Percentiles rank a stretch among this genome's conserved stretches.
Conservation (phyloP, 2,329 filamentous ascomycete genomes). For the Talaromyces verruculosus region DNA sequence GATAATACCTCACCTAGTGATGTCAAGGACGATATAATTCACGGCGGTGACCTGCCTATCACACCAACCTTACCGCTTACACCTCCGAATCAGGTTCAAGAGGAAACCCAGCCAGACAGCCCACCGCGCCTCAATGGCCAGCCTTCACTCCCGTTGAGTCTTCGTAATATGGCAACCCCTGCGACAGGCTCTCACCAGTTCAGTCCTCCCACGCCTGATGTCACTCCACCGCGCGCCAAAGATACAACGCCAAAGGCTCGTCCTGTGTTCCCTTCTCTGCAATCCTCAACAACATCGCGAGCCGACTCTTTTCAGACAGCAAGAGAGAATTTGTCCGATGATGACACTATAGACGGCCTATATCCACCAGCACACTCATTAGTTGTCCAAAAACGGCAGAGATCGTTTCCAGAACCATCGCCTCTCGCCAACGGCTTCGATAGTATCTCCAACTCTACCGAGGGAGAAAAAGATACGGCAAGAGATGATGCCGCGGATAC, state of each 20-base stretch:
- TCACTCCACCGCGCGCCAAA: slow-evolving; percentile 64
- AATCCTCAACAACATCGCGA: slow-evolving; percentile 55
- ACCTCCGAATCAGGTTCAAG: slow-evolving; percentile 35
- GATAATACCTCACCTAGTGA: slow-evolving; percentile 29
- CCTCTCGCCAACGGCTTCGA: slow-evolving; percentile 39
- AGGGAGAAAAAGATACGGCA: neutral
- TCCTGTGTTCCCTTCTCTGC: slow-evolving; percentile 55
- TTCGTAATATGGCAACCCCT: slow-evolving; percentile 26
- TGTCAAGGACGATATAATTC: slow-evolving; percentile 29
- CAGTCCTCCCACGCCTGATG: slow-evolving; percentile 72
- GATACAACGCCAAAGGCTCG: slow-evolving; percentile 37
- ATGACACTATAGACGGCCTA: slow-evolving; percentile 54
- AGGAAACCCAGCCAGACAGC: slow-evolving; percentile 12
- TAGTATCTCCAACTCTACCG: slow-evolving; percentile 30
- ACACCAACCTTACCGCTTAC: slow-evolving; percentile 40
- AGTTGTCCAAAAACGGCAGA: slow-evolving; percentile 34
- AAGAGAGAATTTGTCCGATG: slow-evolving; percentile 62
- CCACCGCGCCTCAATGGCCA: slow-evolving; percentile 11
- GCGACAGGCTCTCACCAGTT: slow-evolving; percentile 64
- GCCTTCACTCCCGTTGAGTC: slow-evolving; percentile 27
- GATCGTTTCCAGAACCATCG: slow-evolving; percentile 21
- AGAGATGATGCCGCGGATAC: neutral
- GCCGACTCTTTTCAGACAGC: slow-evolving; percentile 73
- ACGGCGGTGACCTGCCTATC: slow-evolving; percentile 25
- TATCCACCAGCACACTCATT: slow-evolving; percentile 22